A percentile compares a stretch with the other conserved stretches of the same genome.
Conservation (phyloP, 1,284 basidiomycete species). For the Coniferiporia weirii region DNA sequence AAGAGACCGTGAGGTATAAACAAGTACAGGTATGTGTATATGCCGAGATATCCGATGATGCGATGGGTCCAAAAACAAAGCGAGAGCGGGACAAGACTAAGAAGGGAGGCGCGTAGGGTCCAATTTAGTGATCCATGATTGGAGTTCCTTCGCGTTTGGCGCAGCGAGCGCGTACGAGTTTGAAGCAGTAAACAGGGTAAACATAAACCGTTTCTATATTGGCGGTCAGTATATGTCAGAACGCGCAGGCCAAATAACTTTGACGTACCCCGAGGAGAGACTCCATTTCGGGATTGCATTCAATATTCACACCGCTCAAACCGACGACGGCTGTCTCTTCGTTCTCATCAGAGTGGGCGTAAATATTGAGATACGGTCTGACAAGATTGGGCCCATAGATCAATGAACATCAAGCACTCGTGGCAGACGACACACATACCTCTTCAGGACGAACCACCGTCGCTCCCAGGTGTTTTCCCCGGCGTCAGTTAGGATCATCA, state of each 20-base stretch:
- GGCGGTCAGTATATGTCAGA: slow-evolving; percentile 15
- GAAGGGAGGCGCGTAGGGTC: slow-evolving; percentile 61
- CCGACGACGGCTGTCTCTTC: slow-evolving; percentile 85
- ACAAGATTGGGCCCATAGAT: slow-evolving; percentile 10
- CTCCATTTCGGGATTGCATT: slow-evolving; percentile 84
- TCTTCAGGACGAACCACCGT: slow-evolving; percentile 83
- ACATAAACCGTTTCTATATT: slow-evolving; percentile 71
- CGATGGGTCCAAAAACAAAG: neutral
- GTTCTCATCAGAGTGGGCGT: slow-evolving; percentile 73
- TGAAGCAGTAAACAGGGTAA: slow-evolving; percentile 84
- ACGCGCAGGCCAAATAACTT: neutral
- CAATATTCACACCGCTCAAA: slow-evolving; percentile 79
- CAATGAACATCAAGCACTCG: neutral
- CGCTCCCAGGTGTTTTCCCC: slow-evolving; percentile 77
- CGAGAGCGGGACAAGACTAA: slow-evolving; percentile 16
- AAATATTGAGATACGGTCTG: slow-evolving; percentile 89
- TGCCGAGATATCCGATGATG: neutral
- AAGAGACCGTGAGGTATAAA: slow-evolving; percentile 1
- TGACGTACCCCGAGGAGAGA: slow-evolving; percentile 72
- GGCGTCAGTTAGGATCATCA: slow-evolving; percentile 77
- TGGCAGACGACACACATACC: slow-evolving; percentile 41
- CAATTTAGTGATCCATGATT: slow-evolving; percentile 76
- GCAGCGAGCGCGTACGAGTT: slow-evolving; percentile 88
- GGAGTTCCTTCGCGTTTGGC: slow-evolving; percentile 72
- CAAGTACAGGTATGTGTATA: slow-evolving; percentile 3